These are phyloP conservation scores for Chaetomium sp. DNA, from an alignment of 2,329 filamentous ascomycete species.

Conservation along the genomic window DNA sequence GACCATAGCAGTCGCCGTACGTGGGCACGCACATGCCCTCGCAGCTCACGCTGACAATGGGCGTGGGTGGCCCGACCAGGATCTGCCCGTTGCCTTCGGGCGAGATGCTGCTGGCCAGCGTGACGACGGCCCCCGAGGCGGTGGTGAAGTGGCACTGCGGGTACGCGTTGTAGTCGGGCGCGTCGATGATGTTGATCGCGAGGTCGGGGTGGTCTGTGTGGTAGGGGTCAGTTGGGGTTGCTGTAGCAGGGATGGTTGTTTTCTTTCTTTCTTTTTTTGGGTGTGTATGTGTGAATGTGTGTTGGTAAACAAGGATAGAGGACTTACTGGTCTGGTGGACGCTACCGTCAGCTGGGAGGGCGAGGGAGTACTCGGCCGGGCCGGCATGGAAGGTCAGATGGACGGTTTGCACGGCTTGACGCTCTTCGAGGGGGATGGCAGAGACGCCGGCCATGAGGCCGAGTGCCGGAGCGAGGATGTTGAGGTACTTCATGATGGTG, in stretches of 20 bases:
- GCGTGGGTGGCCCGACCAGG: constrained; percentile 39
- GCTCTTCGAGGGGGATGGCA: constrained; percentile 20
- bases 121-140: constrained; percentile 24
- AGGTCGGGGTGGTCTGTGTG: constrained; percentile 32
- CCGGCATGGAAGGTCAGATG: constrained; percentile 40
- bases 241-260: neutral
- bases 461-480: constrained; percentile 8
- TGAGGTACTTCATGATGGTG: constrained; percentile 14
- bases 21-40: constrained; percentile 36
- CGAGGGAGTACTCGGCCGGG: constrained; percentile 35
- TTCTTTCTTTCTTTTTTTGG: neutral
- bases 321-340: constrained; percentile 32
- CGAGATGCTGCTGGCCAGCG: constrained; percentile 29
- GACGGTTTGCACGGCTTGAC: constrained; percentile 30
- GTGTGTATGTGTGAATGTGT: neutral
- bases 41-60: constrained; percentile 38
- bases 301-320: neutral
- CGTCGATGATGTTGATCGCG: constrained; percentile 24
- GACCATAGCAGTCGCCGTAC: constrained; percentile 33
- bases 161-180: constrained; percentile 38
- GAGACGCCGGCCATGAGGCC: constrained; percentile 9
- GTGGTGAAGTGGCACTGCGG: constrained; percentile 39
- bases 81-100: constrained; percentile 33
- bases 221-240: neutral
- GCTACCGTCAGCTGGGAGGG: constrained; percentile 37